Percentiles rank a stretch among this genome's conserved stretches.
These are phyloP conservation scores for Leptographium procerum DNA, from an alignment of 2,329 filamentous ascomycete species.

Conservation along the genomic window DNA sequence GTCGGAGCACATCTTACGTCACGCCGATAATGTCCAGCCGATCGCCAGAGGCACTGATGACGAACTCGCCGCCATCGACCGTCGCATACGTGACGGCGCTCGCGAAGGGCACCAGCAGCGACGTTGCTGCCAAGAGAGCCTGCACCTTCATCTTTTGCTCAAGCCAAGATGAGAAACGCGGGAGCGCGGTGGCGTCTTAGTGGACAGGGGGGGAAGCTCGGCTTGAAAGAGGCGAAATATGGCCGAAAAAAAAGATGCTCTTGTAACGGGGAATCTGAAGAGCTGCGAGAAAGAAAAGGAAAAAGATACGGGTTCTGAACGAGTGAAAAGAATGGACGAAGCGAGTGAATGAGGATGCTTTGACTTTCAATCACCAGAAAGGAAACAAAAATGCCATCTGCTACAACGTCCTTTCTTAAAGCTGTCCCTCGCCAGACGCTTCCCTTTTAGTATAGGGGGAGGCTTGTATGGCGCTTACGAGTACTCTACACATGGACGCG, in stretches of 20 bases:
- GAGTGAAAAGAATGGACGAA: background rate
- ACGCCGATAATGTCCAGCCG: conserved; percentile 55
- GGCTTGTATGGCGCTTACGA: background rate
- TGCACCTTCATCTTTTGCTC: conserved; percentile 24
- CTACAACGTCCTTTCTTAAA: background rate
- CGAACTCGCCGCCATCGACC: conserved; percentile 44
- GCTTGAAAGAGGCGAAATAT: too few species aligned
- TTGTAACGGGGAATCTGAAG: background rate
- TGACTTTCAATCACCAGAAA: background rate
- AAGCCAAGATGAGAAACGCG: too few species aligned
- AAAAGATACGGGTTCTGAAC: background rate
- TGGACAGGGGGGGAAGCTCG: too few species aligned
- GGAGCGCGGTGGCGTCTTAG: too few species aligned
- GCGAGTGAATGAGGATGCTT: background rate
- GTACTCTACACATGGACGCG: background rate
- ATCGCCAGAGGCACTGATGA: conserved; percentile 45
- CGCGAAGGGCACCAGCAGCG: conserved; percentile 29
- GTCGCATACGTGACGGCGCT: conserved; percentile 45
- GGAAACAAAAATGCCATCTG: background rate
- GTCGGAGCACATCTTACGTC: conserved; percentile 21
- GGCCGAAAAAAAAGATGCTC: too few species aligned
- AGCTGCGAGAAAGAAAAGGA: background rate
- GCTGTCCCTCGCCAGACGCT: background rate
- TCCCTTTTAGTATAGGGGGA: background rate
- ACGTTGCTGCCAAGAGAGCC: conserved; percentile 36